Evolutionary conservation across 2,329 filamentous ascomycete species (phyloP), one percentile per base, ranked within the genome.

Genomic region (Neocucurbitaria cava): DNA sequence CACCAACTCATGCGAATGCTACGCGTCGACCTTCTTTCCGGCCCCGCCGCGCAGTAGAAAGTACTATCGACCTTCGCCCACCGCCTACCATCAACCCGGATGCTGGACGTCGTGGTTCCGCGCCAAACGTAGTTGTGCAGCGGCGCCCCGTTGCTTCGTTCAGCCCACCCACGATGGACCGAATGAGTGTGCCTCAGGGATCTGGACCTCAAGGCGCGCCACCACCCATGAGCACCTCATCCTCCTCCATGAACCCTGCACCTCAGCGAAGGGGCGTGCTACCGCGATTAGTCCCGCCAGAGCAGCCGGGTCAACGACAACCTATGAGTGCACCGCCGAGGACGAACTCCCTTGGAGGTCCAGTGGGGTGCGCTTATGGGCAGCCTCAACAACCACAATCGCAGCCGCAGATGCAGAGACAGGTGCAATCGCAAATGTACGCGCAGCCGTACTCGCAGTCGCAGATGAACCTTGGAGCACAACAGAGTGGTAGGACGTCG

Each of bases 71-170:
- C 13, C 51, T 69, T 0, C 63, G 66, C 8, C 59, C 64, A 4
- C 62, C 69, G 3, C 67, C 70, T 0, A 13, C 64, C 5, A 24
- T 64, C 26, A 53, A 62, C 30, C 49, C 58, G 1, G 44, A 49
- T 2, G 45, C 47, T 1, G 56, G 56, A 2, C 68, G 69, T 10
- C 56, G 67, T 21, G 70, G 64, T n/a, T 72, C 66, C 8, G 69
- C 62, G 3, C 69, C 70, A 1, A 61, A 60, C 18, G 50, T 61
- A 11, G 42, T 43, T 2, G 46, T 56, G 1, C 59, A 56, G 35
- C 56, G 62, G 17, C 65, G 62, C 3, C 61, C 56, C 1, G 35
- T 58, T 1, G 45, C 57, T 20, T 44, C 47, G 24, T 21, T 40
- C 10, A 45, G 47, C 10, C 40, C 33, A 11, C 41, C 52, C 1